A percentile compares a stretch with the other conserved stretches of the same genome.
Conservation (phyloP, 2,329 filamentous ascomycete species). For the Talaromyces islandicus region DNA sequence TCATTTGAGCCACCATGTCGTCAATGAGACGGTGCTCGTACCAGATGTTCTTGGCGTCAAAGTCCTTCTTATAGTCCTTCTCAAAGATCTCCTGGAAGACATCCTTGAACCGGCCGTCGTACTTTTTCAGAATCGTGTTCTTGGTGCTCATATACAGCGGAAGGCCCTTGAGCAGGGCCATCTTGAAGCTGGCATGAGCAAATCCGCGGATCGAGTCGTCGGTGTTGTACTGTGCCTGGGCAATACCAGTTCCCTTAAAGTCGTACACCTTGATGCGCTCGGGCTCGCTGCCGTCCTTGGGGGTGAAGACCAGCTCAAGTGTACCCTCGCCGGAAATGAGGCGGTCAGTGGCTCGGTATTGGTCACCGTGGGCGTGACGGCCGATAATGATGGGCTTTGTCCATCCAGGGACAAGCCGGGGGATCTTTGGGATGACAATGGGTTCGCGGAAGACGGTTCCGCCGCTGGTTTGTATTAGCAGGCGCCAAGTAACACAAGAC, state of each 20-base stretch:
- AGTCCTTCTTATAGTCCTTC: constrained; percentile 74
- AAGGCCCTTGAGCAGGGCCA: constrained; percentile 76
- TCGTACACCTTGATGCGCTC: constrained; percentile 86
- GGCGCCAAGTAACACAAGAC: not conserved
- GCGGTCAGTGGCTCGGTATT: constrained; percentile 93
- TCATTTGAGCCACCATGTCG: constrained; percentile 99
- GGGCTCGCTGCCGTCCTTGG: constrained; percentile 67
- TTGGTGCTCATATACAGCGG: constrained; percentile 99
- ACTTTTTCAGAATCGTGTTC: constrained; percentile 99
- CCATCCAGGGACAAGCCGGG: constrained; percentile 92
- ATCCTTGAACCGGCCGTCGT: constrained; percentile 98
- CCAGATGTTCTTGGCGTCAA: constrained; percentile 91
- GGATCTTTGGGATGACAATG: constrained; percentile 90
- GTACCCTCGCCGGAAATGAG: constrained; percentile 79
- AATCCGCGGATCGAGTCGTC: constrained; percentile 92
- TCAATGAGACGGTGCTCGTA: constrained; percentile 99
- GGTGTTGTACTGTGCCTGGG: constrained; percentile 97
- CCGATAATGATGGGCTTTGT: constrained; percentile 99
- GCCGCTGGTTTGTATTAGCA: constrained; percentile 43
- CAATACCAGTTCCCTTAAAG: constrained; percentile 79
- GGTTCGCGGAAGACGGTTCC: constrained; percentile 99
- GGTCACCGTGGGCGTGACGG: constrained; percentile 95
- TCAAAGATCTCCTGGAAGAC: constrained; percentile 98
- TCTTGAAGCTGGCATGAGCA: constrained; percentile 93
- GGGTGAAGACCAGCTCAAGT: constrained; percentile 91